A percentile compares a stretch with the other conserved stretches of the same genome.
Evolutionary conservation across 2,329 filamentous ascomycete species (phyloP).

Genomic region (Cercospora sojina): DNA sequence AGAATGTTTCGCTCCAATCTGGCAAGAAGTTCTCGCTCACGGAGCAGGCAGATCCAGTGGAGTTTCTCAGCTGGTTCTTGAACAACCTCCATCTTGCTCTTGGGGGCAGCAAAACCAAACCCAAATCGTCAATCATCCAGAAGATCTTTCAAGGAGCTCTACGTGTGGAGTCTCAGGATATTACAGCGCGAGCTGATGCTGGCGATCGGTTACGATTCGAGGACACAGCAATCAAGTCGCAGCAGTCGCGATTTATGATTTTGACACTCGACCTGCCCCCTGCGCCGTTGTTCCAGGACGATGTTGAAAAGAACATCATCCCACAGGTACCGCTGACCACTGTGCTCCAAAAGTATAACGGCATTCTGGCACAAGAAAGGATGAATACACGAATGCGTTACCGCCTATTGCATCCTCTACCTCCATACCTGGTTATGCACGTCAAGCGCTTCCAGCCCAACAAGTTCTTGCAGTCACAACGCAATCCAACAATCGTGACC

Average conservation of each 20-base stretch:
- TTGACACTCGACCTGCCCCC: slow-evolving; percentile 90
- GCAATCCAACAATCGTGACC: slow-evolving; percentile 97
- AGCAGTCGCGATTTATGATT: slow-evolving; percentile 79
- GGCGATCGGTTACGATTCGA: slow-evolving; percentile 89
- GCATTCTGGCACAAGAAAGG: slow-evolving; percentile 80
- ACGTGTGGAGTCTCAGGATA: slow-evolving; percentile 88
- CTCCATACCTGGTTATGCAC: slow-evolving; percentile 88
- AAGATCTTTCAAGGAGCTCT: slow-evolving; percentile 90
- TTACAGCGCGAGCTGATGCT: slow-evolving; percentile 85
- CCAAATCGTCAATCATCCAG: slow-evolving; percentile 82
- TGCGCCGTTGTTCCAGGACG: slow-evolving; percentile 92
- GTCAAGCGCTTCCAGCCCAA: slow-evolving; percentile 96
- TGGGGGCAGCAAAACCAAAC: slow-evolving; percentile 83
- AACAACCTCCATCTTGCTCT: slow-evolving; percentile 92
- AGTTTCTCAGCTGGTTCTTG: slow-evolving; percentile 96
- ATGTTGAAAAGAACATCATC: slow-evolving; percentile 92
- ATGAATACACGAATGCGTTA: slow-evolving; percentile 86
- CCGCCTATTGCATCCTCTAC: slow-evolving; percentile 82
- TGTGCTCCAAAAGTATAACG: slow-evolving; percentile 91
- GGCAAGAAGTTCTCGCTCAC: slow-evolving; percentile 92
- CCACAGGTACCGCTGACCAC: slow-evolving; percentile 81
- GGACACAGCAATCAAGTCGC: slow-evolving; percentile 79
- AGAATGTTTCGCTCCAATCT: slow-evolving; percentile 86
- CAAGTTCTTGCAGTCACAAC: slow-evolving; percentile 85
- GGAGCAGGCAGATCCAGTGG: slow-evolving; percentile 88